A percentile compares a stretch with the other conserved stretches of the same genome.
phyloP scores from a whole-genome alignment of 192 early-diverging fungal genomes.

The Podila epigama region DNA sequence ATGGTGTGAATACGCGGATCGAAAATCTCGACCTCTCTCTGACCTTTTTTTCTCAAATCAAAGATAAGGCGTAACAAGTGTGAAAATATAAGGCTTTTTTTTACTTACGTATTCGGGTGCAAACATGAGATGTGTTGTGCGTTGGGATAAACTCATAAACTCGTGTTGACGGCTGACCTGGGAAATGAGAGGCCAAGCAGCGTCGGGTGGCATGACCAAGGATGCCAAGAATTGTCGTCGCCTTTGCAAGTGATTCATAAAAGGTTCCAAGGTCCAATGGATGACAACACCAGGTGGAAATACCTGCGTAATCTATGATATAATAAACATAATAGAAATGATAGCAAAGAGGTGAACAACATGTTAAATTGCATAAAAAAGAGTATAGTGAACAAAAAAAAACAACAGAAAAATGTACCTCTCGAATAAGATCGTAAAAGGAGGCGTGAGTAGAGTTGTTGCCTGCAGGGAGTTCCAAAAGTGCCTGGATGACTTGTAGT shows the following conservation, averaged over 20 bases:
- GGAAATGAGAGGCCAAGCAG: conserved; percentile 82
- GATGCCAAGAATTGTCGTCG: conserved; percentile 56
- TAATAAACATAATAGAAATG: neutral
- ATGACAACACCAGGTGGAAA: conserved; percentile 59
- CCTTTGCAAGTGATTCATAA: conserved; percentile 61
- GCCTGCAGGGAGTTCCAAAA: conserved; percentile 53
- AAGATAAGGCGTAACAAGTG: no score
- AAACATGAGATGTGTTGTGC: conserved; percentile 58
- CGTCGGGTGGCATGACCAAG: conserved; percentile 71
- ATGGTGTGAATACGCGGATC: conserved; percentile 53
- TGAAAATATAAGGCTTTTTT: neutral
- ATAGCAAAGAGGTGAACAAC: neutral
- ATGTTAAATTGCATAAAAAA: conserved; percentile 61
- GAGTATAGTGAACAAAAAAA: neutral
- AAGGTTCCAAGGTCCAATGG: conserved; percentile 68
- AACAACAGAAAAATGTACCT: conserved; percentile 35
- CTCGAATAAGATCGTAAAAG: conserved; percentile 63
- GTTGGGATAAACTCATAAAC: conserved; percentile 54
- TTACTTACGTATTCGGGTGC: conserved; percentile 53
- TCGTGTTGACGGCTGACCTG: conserved; percentile 67
- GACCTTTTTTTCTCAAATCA: no score
- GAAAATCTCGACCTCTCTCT: no score
- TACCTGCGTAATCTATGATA: conserved; percentile 57
- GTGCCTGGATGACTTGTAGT: conserved; percentile 55
- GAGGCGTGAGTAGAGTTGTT: conserved; percentile 56